Base-by-base conservation (phyloP, 257 asterid species). In the Scutellaria minor region DNA sequence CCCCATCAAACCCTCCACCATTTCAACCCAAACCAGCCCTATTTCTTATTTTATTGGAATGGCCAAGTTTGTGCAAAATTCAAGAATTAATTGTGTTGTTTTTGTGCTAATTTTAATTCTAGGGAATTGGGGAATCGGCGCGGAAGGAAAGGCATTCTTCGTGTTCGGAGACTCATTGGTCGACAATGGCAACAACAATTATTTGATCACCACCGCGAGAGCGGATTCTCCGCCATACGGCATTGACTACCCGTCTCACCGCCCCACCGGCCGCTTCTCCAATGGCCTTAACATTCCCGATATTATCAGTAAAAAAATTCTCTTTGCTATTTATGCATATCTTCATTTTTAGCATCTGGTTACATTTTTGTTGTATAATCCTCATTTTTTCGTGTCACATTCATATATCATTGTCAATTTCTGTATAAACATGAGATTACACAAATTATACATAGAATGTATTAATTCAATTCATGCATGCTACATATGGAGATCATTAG, bases 141-240 rank as follows among this genome's bases (percentile, higher is more conserved):
- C 57, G 3, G 81, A 84, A 39, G 82, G 79, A 6, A 78, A 68
- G 45, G 92, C 96, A 1, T 90, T 88, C 77, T 88, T 90, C 44
- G 86, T 90, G 56, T 90, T 90, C 27, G 96, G 95, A 20, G 96
- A 90, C 45, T 90, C 96, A 0, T 66, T 90, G 75, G 95, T 88
- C n/a, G 96, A 90, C 59, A 83, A 78, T 24, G 96, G 96, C 15
- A 90, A 90, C 78, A 90, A 90, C 78, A 90, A 90, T 70, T 90
- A 61, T 66, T 66, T 90, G 66, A 82, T 72, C 42, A 90, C 96
- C 27, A 80, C 90, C 0, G 96, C 96, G 3, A 84, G 95, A 44
- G 96, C 96, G 0, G 96, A 90, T 51, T 24, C 85, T 18, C 96
- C 96, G 7, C 96, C 96, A 3, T 87, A 90, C 5, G 96, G 96